phyloP scores from a whole-genome alignment of 2,329 filamentous ascomycete species.

The Fusarium piperis region DNA sequence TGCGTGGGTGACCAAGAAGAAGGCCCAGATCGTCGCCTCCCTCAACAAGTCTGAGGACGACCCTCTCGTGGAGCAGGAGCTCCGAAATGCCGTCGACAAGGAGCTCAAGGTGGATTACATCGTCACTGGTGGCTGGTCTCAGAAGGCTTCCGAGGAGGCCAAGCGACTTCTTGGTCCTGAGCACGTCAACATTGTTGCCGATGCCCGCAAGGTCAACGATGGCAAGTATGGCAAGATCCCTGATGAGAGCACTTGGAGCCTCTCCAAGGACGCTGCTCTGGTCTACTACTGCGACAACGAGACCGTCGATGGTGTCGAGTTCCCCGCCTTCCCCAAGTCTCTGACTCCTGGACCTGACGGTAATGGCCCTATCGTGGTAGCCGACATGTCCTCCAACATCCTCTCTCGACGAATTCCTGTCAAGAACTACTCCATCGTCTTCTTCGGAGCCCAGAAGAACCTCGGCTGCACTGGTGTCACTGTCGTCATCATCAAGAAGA shows the following conservation, averaged over 20 bases:
- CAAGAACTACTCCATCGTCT: slow-evolving; percentile 82
- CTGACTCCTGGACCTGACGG: slow-evolving; percentile 68
- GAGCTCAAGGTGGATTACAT: slow-evolving; percentile 89
- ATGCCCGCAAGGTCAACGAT: slow-evolving; percentile 71
- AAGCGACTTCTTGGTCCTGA: slow-evolving; percentile 79
- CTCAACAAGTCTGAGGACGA: slow-evolving; percentile 59
- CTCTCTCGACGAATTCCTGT: slow-evolving; percentile 82
- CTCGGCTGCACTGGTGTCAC: slow-evolving; percentile 87
- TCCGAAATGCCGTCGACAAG: slow-evolving; percentile 71
- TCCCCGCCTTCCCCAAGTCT: slow-evolving; percentile 74
- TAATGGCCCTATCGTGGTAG: slow-evolving; percentile 79
- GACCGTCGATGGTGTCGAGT: slow-evolving; percentile 93
- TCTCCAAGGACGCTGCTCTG: slow-evolving; percentile 74
- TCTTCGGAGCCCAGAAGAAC: slow-evolving; percentile 96
- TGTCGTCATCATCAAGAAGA: slow-evolving; percentile 85
- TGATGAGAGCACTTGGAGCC: slow-evolving; percentile 77
- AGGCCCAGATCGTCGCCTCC: slow-evolving; percentile 67
- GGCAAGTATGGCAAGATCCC: slow-evolving; percentile 91
- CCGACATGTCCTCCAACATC: slow-evolving; percentile 96
- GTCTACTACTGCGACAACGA: slow-evolving; percentile 96
- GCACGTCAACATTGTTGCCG: slow-evolving; percentile 78
- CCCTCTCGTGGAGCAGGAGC: slow-evolving; percentile 64
- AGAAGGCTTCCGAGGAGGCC: slow-evolving; percentile 89
- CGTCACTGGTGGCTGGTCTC: slow-evolving; percentile 87
- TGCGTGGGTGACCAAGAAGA: slow-evolving; percentile 80